phyloP scores from a whole-genome alignment of 495 filamentous ascomycete genomes.

The Cladorrhinum samala region DNA sequence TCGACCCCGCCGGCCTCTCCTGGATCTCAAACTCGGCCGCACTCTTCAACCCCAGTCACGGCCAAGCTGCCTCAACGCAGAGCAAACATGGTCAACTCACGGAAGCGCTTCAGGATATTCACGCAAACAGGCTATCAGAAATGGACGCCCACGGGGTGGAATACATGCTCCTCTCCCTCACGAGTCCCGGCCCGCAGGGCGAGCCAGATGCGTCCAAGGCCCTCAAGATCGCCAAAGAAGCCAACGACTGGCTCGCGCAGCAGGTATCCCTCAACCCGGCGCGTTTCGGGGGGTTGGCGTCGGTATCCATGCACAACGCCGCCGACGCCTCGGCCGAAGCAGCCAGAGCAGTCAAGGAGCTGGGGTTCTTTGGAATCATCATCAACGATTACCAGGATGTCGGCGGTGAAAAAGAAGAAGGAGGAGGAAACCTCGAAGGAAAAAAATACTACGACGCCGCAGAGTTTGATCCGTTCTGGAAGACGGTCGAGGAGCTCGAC shows the following conservation, averaged over 20 bases:
- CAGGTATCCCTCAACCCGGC: slow-evolving; percentile 45
- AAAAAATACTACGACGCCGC: slow-evolving; percentile 56
- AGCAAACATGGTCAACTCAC: slow-evolving; percentile 11
- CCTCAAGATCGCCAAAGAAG: slow-evolving; percentile 33
- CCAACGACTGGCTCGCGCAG: slow-evolving; percentile 54
- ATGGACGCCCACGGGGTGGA: slow-evolving; percentile 56
- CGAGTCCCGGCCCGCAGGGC: slow-evolving; percentile 53
- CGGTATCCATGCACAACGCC: slow-evolving; percentile 37
- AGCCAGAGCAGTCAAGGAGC: slow-evolving; percentile 46
- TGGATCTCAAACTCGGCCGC: slow-evolving; percentile 23
- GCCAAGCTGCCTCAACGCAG: slow-evolving; percentile 1
- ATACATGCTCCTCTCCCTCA: slow-evolving; percentile 53
- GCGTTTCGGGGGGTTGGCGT: slow-evolving; percentile 53
- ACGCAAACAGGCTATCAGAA: slow-evolving; percentile 42
- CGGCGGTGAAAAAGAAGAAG: neutral
- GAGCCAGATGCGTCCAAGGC: slow-evolving; percentile 36
- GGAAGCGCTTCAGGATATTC: slow-evolving; percentile 33
- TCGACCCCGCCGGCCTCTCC: slow-evolving; percentile 34
- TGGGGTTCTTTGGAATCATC: slow-evolving; percentile 53
- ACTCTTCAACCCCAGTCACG: slow-evolving; percentile 24
- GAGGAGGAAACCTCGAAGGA: slow-evolving; percentile 31
- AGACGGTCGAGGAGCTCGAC: slow-evolving; percentile 48
- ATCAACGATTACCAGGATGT: slow-evolving; percentile 50
- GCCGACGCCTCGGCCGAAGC: slow-evolving; percentile 50
- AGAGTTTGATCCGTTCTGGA: slow-evolving; percentile 55